These are phyloP conservation scores for Russula ochroleuca DNA, from an alignment of 768 basidiomycete genomes.

Conservation along the genomic window DNA sequence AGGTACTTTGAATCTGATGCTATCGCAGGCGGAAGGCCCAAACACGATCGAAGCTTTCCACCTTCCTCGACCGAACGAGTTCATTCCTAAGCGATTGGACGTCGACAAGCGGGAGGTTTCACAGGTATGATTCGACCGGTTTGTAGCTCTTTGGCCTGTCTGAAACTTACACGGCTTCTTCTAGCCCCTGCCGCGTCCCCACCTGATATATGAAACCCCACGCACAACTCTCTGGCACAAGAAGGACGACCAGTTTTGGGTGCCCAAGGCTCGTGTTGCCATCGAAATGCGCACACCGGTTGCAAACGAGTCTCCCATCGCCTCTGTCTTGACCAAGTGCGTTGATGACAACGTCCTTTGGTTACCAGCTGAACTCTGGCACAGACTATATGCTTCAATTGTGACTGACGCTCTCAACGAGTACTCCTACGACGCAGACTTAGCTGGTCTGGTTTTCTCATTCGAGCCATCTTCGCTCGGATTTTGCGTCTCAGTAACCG, in stretches of 20 bases:
- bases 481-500: conserved; percentile 61
- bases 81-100: conserved; percentile 82
- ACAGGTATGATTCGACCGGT: conserved; percentile 44
- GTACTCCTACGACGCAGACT: conserved; percentile 86
- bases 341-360: conserved; percentile 22
- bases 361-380: conserved; percentile 4
- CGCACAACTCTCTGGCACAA: conserved; percentile 88
- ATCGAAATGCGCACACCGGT: conserved; percentile 69
- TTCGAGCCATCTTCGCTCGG: conserved; percentile 61
- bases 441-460: conserved; percentile 81
- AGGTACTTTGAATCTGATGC: conserved; percentile 7
- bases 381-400: conserved; percentile 74
- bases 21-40: conserved; percentile 52
- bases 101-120: conserved; percentile 70
- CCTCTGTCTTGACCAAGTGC: conserved; percentile 69
- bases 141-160: neutral
- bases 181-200: conserved; percentile 72
- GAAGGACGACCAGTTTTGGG: conserved; percentile 95
- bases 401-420: conserved; percentile 88
- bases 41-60: conserved; percentile 65
- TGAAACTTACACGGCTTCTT: neutral
- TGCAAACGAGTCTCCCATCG: conserved; percentile 58
- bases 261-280: conserved; percentile 78
- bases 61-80: conserved; percentile 83
- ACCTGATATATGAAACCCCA: conserved; percentile 66